Conservation (phyloP, 2,329 filamentous ascomycete genomes). For the Xylaria arbuscula region DNA sequence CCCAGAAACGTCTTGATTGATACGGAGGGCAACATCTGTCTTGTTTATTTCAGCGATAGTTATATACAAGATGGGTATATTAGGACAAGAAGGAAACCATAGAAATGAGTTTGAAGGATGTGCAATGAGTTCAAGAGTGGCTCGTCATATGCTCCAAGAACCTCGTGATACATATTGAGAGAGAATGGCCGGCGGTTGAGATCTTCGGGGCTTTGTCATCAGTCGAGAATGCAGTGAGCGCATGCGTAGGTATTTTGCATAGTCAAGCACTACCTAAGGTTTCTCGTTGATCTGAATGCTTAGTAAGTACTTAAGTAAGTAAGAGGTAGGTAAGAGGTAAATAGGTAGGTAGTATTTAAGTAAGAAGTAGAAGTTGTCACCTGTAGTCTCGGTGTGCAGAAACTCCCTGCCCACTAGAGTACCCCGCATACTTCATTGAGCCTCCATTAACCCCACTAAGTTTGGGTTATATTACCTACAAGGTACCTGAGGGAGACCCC, state of each 20-base stretch:
- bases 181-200: not conserved
- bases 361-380: not conserved
- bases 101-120: no score
- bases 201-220: no score
- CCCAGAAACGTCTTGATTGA: constrained; percentile 26
- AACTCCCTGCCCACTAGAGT: not conserved
- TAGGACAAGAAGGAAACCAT: no score
- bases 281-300: no score
- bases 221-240: no score
- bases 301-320: no score
- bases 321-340: no score
- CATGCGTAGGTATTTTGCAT: no score
- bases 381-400: not conserved
- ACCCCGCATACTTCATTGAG: not conserved
- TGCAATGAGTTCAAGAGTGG: constrained; percentile 39
- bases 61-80: no score
- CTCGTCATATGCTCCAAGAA: not conserved
- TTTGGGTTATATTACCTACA: not conserved
- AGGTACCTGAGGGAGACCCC: constrained; percentile 15
- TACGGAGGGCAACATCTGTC: constrained; percentile 15
- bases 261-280: no score
- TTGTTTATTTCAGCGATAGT: no score
- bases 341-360: not conserved
- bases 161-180: not conserved
- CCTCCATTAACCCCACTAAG: not conserved